Base-by-base conservation (phyloP, 2,329 filamentous ascomycete genomes). In the Pseudogymnoascus sp. region DNA sequence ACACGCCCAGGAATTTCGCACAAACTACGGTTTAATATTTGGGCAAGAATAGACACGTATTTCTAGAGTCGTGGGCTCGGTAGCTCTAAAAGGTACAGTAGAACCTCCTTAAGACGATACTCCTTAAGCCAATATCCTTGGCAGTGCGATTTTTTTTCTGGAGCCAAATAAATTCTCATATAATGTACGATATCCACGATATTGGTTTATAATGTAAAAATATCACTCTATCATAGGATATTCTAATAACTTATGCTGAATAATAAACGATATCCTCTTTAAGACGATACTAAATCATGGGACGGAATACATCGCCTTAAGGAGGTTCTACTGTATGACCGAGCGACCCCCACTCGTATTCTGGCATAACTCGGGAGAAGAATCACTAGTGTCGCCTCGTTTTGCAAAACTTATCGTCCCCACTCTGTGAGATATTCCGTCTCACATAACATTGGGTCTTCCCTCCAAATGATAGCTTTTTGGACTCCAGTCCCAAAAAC, bases 101-200 rank as follows among this genome's bases (percentile, higher is more conserved):
- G 9, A 42, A 21, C 39, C 59, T 60, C 59, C 15, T 15, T 45
- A 42, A 40, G 15, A 60, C 37, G 59, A 60, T 60, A 60, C 40
- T 12, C 59, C 33, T 31, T 60, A 52, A n/a, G 15, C 37, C 18
- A 36, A 60, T 60, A 60, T 45, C 33, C 37, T 60, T 18, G 37
- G 8, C 48, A 60, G 12, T 60, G 37, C 59, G 37, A 60, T 60
- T 13, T 42, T 52, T 60, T 60, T 31, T 40, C 15, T 1, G 9
- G 59, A n/a, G 48, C 59, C 9, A 42, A 60, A 25, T 60, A 36
- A 40, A 39, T 42, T 60, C 18, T 27, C 35, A 60, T 42, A 60
- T 27, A 60, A 60, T n/a, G 15, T 25, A 25, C 59, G 21, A 60
- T 60, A 60, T 60, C 27, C 27, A 37, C 3, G 15, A 60, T 60